These are phyloP conservation scores for Spathaspora sp. DNA, from an alignment of 805 yeast species.

Conservation along the genomic window DNA sequence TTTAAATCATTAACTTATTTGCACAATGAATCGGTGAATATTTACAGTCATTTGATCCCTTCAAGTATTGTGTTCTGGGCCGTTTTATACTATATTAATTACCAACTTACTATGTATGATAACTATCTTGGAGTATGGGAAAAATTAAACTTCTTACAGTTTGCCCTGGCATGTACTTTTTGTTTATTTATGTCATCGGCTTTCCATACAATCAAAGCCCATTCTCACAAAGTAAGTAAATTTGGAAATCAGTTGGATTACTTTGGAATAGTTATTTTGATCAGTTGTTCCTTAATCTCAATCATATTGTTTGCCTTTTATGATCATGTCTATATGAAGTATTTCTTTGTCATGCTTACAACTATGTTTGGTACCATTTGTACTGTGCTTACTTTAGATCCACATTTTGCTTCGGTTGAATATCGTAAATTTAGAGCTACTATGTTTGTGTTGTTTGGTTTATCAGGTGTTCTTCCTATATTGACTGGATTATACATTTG, in stretches of 20 bases:
- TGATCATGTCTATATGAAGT: slow-evolving; percentile 37
- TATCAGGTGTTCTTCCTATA: slow-evolving; percentile 73
- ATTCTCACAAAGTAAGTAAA: slow-evolving; percentile 50
- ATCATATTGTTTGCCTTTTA: slow-evolving; percentile 38
- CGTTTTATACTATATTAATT: slow-evolving; percentile 23
- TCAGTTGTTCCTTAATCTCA: slow-evolving; percentile 57
- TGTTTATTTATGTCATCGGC: slow-evolving; percentile 64
- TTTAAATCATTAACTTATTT: slow-evolving; percentile 47
- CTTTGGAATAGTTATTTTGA: slow-evolving; percentile 67
- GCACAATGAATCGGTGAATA: slow-evolving; percentile 73
- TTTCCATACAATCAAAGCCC: slow-evolving; percentile 67
- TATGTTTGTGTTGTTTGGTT: slow-evolving; percentile 78
- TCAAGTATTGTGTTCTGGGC: slow-evolving; percentile 24
- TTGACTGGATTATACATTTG: slow-evolving; percentile 44
- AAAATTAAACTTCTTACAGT: slow-evolving; percentile 48
- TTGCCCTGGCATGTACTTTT: slow-evolving; percentile 52
- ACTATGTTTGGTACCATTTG: slow-evolving; percentile 57
- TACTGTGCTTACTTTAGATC: slow-evolving; percentile 57
- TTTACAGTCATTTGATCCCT: slow-evolving; percentile 62
- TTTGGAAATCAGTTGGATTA: slow-evolving; percentile 72
- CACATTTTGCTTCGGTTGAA: slow-evolving; percentile 60
- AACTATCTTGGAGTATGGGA: slow-evolving; percentile 36
- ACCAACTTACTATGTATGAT: slow-evolving; percentile 19
- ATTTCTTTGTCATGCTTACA: slow-evolving; percentile 44
- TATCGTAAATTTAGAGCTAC: slow-evolving; percentile 77